Evolutionary conservation across 805 yeast species (phyloP), one percentile per base, ranked within the genome.

Genomic region (Metschnikowia similis): DNA sequence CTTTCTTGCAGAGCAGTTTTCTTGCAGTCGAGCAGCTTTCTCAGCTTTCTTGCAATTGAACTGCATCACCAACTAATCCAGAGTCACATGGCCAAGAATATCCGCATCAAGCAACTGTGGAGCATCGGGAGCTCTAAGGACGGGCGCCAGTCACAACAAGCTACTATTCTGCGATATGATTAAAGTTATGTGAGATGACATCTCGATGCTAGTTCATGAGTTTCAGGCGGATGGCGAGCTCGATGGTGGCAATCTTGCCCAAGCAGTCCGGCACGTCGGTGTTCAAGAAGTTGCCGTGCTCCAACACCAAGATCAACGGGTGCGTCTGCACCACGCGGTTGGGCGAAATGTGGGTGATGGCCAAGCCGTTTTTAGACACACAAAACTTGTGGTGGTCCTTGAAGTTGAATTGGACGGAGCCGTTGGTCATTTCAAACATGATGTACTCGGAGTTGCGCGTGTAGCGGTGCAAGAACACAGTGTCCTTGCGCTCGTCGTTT

Each of bases 371-470:
- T 57, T 84, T 84, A 40, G 91, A 85, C 36, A 92, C 66, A 51
- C 95, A 84, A 48, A 91, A 71, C 69, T 94, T 94, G 69, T 87
- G 91, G 64, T 94, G 99, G 69, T 94, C 98, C 66, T 86, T 86
- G 71, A 94, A 94, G 70, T 94, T 94, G 72, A 91, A 91, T 67
- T 94, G 99, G 67, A 87, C 83, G 38, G 89, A 84, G 17, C 96
- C 97, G 63, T 90, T 89, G 63, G 96, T 88, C 72, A 94, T 71
- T 66, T 89, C 92, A 72, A 94, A 94, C 95, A 91, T 87, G 49
- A 91, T 89, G 65, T 81, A 89, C 54, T 83, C 84, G 41, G 83
- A 79, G 48, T 84, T 83, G 66, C 98, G 83, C 26, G 89, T 82
- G 64, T 87, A 89, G 59, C 95, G 79, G 72, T 94, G 83, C 56